These are phyloP conservation scores for Phytophthora megakarya DNA, from an alignment of 352 stramenopile genomes.

Conservation along the genomic window DNA sequence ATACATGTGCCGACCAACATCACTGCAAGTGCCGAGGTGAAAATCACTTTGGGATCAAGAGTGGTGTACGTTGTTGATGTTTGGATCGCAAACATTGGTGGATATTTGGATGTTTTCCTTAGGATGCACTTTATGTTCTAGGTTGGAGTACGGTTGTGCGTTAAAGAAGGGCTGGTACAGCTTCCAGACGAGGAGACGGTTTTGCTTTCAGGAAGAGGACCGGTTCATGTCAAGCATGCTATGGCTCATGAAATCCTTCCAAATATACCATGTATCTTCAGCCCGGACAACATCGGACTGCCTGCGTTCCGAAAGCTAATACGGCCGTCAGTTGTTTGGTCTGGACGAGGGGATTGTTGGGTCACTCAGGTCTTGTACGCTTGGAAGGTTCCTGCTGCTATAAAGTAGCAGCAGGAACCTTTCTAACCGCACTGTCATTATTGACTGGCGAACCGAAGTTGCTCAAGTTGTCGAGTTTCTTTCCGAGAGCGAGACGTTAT, in stretches of 20 bases:
- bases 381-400: background rate
- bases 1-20: no score
- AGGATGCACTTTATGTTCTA: no score
- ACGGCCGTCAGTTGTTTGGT: slow-evolving; percentile 1
- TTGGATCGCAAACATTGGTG: background rate
- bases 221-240: background rate
- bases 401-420: no score
- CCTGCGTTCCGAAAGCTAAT: no score
- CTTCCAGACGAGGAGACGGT: slow-evolving; percentile 6
- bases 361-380: background rate
- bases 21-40: no score
- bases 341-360: background rate
- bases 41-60: no score
- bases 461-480: background rate
- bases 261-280: background rate
- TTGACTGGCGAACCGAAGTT: background rate
- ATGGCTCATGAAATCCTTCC: no score
- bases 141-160: no score
- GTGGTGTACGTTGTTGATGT: background rate
- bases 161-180: background rate
- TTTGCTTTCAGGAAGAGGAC: background rate
- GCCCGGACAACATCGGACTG: background rate
- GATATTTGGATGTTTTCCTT: background rate
- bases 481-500: background rate
- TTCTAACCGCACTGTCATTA: background rate